phyloP scores from a whole-genome alignment of 2,329 filamentous ascomycete species.

The Graphiopsis chlorocephala region DNA sequence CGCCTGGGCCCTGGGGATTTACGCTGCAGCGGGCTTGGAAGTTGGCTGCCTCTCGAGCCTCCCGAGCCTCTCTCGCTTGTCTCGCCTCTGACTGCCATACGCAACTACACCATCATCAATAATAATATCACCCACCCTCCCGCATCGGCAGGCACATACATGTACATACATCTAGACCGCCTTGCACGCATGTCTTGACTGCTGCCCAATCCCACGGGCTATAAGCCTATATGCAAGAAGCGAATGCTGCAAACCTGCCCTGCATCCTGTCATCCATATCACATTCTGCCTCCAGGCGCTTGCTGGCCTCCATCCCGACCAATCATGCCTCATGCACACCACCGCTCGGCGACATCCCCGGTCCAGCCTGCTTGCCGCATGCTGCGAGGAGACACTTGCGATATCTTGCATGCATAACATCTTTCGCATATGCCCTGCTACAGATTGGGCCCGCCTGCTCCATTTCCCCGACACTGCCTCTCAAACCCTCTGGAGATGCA shows the following conservation, averaged over 20 bases:
- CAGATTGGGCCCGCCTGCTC: background rate
- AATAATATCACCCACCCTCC: background rate
- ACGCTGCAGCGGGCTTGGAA: background rate
- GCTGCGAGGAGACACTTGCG: background rate
- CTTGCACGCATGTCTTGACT: background rate
- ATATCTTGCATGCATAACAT: background rate
- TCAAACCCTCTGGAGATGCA: background rate
- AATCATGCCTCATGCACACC: background rate
- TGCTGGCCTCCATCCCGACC: background rate
- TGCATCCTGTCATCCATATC: conserved; percentile 1
- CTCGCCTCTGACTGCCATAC: background rate
- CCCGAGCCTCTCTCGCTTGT: background rate
- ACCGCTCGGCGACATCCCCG: background rate
- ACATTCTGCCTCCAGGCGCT: background rate
- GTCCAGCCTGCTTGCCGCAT: background rate
- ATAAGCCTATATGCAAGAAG: background rate
- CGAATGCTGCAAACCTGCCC: background rate
- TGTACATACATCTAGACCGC: background rate
- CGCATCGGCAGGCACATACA: too few species aligned
- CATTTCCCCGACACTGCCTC: background rate
- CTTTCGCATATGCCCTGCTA: background rate
- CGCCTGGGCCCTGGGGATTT: background rate
- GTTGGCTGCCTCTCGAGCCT: too few species aligned
- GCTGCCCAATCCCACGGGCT: background rate
- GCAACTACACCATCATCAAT: background rate